Evolutionary conservation across 768 basidiomycete species (phyloP).

Genomic region (Cytidiella melzeri): DNA sequence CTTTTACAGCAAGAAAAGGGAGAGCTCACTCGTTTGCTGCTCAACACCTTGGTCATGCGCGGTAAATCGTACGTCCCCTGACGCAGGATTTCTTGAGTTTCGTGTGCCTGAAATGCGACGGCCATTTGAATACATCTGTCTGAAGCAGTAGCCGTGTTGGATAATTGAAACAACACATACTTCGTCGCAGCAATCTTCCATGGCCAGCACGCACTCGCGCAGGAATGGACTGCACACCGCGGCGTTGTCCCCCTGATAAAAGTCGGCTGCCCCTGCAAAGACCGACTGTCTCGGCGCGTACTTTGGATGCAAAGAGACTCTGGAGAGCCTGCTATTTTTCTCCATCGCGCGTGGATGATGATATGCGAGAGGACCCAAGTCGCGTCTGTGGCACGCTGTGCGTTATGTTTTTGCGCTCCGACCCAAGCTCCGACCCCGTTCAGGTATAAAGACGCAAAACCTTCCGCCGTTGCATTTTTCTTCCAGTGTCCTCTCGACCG

Average conservation of each 20-base stretch:
- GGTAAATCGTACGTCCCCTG: conserved; percentile 68
- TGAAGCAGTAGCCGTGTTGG: not conserved
- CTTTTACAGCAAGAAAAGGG: conserved; percentile 1
- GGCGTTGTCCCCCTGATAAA: conserved; percentile 58
- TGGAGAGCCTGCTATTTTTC: conserved; percentile 31
- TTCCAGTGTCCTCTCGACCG: conserved; percentile 64
- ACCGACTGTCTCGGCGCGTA: conserved; percentile 52
- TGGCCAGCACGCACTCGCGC: conserved; percentile 67
- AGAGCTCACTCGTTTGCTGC: conserved; percentile 58
- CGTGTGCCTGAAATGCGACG: conserved; percentile 54
- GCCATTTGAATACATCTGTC: not conserved
- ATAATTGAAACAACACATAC: conserved; percentile 25
- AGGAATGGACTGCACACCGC: conserved; percentile 66
- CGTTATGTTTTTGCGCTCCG: conserved; percentile 12
- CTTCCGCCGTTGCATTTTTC: conserved; percentile 19
- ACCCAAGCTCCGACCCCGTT: conserved; percentile 11
- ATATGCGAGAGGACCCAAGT: not conserved
- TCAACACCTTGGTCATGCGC: conserved; percentile 60
- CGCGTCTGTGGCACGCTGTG: conserved; percentile 4
- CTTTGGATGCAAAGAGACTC: conserved; percentile 41
- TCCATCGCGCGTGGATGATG: conserved; percentile 8
- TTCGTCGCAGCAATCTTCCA: conserved; percentile 82
- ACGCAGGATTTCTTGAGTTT: conserved; percentile 62
- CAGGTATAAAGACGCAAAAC: conserved; percentile 24
- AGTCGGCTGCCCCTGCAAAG: conserved; percentile 59